Percentiles rank a stretch among this genome's conserved stretches.
These are phyloP conservation scores for Lactuca sativa DNA, from an alignment of 129 eudicot genomes.

Conservation along the genomic window DNA sequence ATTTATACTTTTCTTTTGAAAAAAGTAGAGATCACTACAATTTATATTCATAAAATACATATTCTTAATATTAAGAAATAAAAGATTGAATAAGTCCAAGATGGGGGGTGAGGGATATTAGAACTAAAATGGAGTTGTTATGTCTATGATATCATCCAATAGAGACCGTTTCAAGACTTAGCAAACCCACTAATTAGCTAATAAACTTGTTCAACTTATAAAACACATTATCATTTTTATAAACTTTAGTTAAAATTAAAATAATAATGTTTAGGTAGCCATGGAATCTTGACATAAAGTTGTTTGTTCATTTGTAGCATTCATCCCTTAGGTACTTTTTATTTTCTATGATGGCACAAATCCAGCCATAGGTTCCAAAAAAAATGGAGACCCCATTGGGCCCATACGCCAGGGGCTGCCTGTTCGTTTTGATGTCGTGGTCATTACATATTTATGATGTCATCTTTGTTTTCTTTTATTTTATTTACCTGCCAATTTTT, in stretches of 20 bases:
- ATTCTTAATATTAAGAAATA: not conserved
- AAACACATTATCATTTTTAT: not conserved
- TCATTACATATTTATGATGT: conserved; percentile 3
- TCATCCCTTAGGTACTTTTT: not conserved
- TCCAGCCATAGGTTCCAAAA: conserved; percentile 28
- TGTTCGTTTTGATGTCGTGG: conserved; percentile 18
- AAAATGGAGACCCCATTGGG: conserved; percentile 13
- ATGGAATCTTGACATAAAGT: conserved; percentile 26
- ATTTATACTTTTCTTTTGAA: no score
- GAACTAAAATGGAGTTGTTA: conserved; percentile 35
- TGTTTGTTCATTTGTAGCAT: conserved; percentile 27
- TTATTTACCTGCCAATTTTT: no score
- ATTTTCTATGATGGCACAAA: conserved; percentile 11
- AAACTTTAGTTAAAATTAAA: not conserved
- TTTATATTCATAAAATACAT: no score
- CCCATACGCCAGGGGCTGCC: conserved; percentile 4
- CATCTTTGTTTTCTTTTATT: not conserved
- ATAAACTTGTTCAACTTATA: not conserved
- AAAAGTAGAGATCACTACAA: not conserved
- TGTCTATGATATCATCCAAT: conserved; percentile 25
- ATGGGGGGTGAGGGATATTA: not conserved
- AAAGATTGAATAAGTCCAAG: conserved; percentile 23
- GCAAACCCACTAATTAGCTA: conserved; percentile 31
- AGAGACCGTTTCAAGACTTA: conserved; percentile 30
- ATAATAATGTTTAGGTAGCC: not conserved